A percentile compares a stretch with the other conserved stretches of the same genome.
Conservation (phyloP, 306 rosid species). For the Dalbergia oliveri region DNA sequence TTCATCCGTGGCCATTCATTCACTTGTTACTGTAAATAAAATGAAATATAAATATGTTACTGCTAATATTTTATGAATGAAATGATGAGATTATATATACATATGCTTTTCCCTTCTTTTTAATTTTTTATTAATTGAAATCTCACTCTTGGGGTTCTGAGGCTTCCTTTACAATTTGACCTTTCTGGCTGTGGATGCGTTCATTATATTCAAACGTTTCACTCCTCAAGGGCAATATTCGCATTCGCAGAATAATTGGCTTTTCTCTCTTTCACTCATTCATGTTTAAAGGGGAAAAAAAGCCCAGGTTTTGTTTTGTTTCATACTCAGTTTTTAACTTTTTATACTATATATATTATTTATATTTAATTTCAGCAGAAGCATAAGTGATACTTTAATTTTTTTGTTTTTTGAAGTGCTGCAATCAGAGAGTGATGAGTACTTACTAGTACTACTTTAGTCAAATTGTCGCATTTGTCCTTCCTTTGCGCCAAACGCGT, state of each 20-base stretch:
- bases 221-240: slow-evolving; percentile 38
- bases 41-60: background rate
- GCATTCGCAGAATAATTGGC: slow-evolving; percentile 41
- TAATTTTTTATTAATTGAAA: background rate
- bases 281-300: background rate
- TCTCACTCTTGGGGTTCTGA: background rate
- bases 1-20: slow-evolving; percentile 49
- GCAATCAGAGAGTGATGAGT: background rate
- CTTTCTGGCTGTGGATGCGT: slow-evolving; percentile 30
- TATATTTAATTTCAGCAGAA: slow-evolving; percentile 14
- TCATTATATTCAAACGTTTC: slow-evolving; percentile 32
- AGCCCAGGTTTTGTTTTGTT: slow-evolving; percentile 18
- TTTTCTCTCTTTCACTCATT: slow-evolving; percentile 23
- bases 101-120: background rate
- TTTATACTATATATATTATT: background rate
- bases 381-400: background rate
- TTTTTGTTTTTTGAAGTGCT: slow-evolving; percentile 16
- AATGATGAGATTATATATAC: background rate
- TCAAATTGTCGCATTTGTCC: background rate
- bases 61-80: slow-evolving; percentile 12
- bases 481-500: slow-evolving; percentile 39
- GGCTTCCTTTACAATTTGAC: slow-evolving; percentile 39
- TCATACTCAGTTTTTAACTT: background rate
- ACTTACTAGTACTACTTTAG: slow-evolving; percentile 10
- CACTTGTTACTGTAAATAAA: slow-evolving; percentile 7